Base-by-base conservation (phyloP, 306 rosid genomes). In the Cotoneaster glaucophyllus region DNA sequence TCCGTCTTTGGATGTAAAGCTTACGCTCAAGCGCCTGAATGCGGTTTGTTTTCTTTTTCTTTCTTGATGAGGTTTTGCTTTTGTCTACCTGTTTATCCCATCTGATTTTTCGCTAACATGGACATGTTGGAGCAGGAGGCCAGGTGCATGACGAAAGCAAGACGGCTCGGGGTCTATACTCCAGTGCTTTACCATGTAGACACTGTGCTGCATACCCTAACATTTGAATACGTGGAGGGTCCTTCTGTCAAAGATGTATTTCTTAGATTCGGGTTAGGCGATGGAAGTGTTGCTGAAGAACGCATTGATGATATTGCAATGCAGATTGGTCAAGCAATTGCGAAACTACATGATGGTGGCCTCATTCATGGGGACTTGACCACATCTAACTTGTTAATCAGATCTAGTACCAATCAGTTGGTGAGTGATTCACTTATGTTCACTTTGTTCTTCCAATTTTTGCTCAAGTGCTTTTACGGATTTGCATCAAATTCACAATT, bases 141-240 rank as follows among this genome's bases (percentile, higher is more conserved):
- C 3, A 90, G 98, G 86, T 94, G 97, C 85, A 85, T 79, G 93
- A 91, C 97, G 11, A 94, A 94, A 79, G 98, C 98, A 61, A 90
- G 93, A 64, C 76, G 87, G 65, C 98, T 94, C 9, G 97, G 96
- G 52, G 96, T 94, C 74, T 25, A 22, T 75, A 90, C 97, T n/a
- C 97, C 97, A 0, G 88, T 79, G 65, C 77, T 94, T 63, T 94
- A 83, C 58, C 84, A 86, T 13, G 90, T 90, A 71, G 96, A 94
- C 84, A 84, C 87, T 45, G 74, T 87, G 58, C 76, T 61, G 77
- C 93, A 94, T 77, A 85, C 93, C 59, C 77, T 94, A 45, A 90
- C 96, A 12, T 88, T 87, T 82, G 96, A 94, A 78, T 90, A 71
- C 80, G 80, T 94, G 39, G 91, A 86, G 74, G 97, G 98, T 64